A percentile compares a stretch with the other conserved stretches of the same genome.
phyloP scores from a whole-genome alignment of 768 basidiomycete genomes.

The Suillus plorans region DNA sequence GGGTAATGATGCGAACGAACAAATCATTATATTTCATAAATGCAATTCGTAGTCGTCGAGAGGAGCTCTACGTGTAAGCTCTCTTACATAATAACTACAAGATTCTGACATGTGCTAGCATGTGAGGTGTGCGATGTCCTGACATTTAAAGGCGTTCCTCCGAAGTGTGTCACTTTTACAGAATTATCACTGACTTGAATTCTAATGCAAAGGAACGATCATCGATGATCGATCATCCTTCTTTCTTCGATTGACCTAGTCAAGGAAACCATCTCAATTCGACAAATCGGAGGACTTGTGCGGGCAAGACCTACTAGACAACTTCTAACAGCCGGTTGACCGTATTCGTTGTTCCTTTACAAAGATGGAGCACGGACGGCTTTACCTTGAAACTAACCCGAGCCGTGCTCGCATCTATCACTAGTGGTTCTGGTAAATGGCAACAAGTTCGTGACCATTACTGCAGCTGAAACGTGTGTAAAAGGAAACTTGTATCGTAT shows the following conservation, averaged over 20 bases:
- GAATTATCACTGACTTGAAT: too few relatives aligned
- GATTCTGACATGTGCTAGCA: too few relatives aligned
- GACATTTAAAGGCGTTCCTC: too few relatives aligned
- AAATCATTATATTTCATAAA: not conserved
- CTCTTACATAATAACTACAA: not conserved
- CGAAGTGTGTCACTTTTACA: too few relatives aligned
- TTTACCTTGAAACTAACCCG: not conserved
- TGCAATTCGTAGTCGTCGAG: not conserved
- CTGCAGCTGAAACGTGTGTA: too few relatives aligned
- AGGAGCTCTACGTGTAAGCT: not conserved
- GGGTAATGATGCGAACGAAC: not conserved
- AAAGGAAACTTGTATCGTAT: conserved; percentile 4
- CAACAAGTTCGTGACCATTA: too few relatives aligned
- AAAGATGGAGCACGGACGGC: not conserved
- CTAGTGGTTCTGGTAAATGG: too few relatives aligned
- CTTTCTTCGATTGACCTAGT: too few relatives aligned
- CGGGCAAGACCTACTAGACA: not conserved
- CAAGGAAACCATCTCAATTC: too few relatives aligned
- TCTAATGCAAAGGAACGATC: too few relatives aligned
- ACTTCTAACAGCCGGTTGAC: not conserved
- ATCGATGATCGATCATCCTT: too few relatives aligned
- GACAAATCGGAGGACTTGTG: not conserved
- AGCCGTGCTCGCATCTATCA: not conserved
- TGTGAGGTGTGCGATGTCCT: too few relatives aligned
- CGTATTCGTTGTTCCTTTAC: not conserved